phyloP scores from a whole-genome alignment of 441 rosid species.

The Populus tomentosa region DNA sequence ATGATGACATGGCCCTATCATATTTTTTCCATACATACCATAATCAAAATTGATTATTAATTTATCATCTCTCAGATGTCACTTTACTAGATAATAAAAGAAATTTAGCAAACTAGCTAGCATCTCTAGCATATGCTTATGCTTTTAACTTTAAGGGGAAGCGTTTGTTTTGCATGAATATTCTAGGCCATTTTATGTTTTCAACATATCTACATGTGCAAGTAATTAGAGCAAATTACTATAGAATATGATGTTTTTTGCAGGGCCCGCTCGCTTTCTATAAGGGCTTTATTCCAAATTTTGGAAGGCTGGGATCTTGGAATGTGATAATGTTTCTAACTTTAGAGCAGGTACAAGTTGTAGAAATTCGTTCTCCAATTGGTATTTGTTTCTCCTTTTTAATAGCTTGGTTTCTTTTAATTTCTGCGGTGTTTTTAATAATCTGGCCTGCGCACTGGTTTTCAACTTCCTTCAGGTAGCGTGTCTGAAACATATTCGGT shows the following conservation, averaged over 20 bases:
- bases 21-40: not conserved
- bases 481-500: not conserved
- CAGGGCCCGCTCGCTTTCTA: conserved; percentile 97
- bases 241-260: conserved; percentile 6
- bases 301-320: conserved; percentile 98
- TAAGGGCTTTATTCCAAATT: conserved; percentile 95
- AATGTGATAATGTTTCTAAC: conserved; percentile 98
- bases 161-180: not conserved
- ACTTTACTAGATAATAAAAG: not conserved
- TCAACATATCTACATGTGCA: not conserved
- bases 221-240: not conserved
- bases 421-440: not conserved
- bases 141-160: not conserved
- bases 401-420: not conserved
- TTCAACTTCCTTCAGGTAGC: not conserved
- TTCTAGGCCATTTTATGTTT: not conserved
- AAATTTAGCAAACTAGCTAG: not conserved
- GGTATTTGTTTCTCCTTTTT: conserved; percentile 1
- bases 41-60: not conserved
- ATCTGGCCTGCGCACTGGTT: not conserved
- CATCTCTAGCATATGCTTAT: not conserved
- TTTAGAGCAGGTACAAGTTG: conserved; percentile 71
- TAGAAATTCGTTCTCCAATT: not conserved
- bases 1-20: not conserved
- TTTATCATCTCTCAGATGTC: not conserved